phyloP scores from a whole-genome alignment of 2,329 filamentous ascomycete species.

The Trichophyton schoenleinii region DNA sequence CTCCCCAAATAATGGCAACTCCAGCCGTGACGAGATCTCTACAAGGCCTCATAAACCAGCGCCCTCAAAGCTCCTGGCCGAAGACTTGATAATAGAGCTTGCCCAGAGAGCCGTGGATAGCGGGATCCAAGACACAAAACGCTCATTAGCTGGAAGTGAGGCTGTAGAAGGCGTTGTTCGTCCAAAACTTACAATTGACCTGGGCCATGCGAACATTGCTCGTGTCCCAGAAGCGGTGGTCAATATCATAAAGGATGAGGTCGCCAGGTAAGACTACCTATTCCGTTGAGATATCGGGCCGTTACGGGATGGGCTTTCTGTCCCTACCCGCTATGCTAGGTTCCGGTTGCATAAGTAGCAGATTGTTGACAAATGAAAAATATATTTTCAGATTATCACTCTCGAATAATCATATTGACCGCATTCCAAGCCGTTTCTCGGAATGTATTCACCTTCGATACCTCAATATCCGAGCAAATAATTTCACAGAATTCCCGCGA shows the following conservation, averaged over 20 bases:
- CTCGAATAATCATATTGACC: conserved; percentile 40
- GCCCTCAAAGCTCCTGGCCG: conserved; percentile 23
- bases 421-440: conserved; percentile 37
- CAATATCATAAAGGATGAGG: conserved; percentile 41
- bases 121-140: conserved; percentile 36
- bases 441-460: conserved; percentile 39
- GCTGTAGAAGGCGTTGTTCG: conserved; percentile 35
- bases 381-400: conserved; percentile 33
- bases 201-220: conserved; percentile 38
- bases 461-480: conserved; percentile 39
- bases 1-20: conserved; percentile 19
- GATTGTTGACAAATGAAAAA: not conserved
- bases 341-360: not conserved
- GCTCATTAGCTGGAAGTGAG: conserved; percentile 35
- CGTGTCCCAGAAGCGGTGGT: conserved; percentile 39
- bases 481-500: conserved; percentile 49
- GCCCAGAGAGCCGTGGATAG: conserved; percentile 35
- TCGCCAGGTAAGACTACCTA: conserved; percentile 33
- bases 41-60: conserved; percentile 18
- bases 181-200: conserved; percentile 39
- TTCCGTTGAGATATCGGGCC: not conserved
- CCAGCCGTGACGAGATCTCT: conserved; percentile 21
- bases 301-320: not conserved
- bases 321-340: not conserved
- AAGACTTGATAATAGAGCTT: conserved; percentile 36